Conservation (phyloP, 2,329 filamentous ascomycete genomes). For the Monosporascus cannonballus region DNA sequence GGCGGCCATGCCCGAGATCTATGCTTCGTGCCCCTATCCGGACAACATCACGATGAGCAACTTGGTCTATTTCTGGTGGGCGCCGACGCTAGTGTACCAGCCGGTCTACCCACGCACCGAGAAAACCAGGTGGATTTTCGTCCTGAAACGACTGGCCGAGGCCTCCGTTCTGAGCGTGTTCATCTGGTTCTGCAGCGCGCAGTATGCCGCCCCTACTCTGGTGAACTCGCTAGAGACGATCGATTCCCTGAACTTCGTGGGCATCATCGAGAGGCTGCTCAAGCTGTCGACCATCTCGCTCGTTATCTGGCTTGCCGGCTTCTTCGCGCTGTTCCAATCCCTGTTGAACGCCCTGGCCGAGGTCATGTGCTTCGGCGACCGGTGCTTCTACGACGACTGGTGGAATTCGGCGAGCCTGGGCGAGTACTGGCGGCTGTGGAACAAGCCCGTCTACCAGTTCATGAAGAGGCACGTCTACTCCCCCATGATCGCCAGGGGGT, state of each 20-base stretch:
- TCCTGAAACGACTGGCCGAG: conserved; percentile 76
- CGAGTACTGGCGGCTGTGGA: conserved; percentile 93
- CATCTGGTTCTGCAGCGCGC: conserved; percentile 91
- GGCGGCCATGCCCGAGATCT: conserved; percentile 71
- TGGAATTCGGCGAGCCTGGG: conserved; percentile 90
- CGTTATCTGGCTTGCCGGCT: conserved; percentile 94
- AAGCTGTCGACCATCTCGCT: conserved; percentile 94
- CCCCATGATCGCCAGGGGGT: conserved; percentile 79
- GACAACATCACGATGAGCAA: conserved; percentile 84
- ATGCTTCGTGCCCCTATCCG: conserved; percentile 79
- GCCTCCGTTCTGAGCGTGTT: conserved; percentile 73
- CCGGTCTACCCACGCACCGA: conserved; percentile 86
- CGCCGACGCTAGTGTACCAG: conserved; percentile 93
- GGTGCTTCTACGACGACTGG: conserved; percentile 96
- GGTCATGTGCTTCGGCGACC: conserved; percentile 81
- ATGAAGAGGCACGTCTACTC: conserved; percentile 93
- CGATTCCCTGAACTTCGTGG: conserved; percentile 68
- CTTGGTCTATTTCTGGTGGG: conserved; percentile 95
- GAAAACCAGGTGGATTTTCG: conserved; percentile 80
- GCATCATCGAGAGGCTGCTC: conserved; percentile 83
- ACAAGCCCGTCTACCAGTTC: conserved; percentile 94
- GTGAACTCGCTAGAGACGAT: conserved; percentile 88
- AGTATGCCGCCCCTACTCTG: conserved; percentile 88
- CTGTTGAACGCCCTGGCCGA: conserved; percentile 88
- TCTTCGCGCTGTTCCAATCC: conserved; percentile 94